Percentiles rank a stretch among this genome's conserved stretches.
Conservation (phyloP, 1,139 yeast species). For the Diutina neorugosa region DNA sequence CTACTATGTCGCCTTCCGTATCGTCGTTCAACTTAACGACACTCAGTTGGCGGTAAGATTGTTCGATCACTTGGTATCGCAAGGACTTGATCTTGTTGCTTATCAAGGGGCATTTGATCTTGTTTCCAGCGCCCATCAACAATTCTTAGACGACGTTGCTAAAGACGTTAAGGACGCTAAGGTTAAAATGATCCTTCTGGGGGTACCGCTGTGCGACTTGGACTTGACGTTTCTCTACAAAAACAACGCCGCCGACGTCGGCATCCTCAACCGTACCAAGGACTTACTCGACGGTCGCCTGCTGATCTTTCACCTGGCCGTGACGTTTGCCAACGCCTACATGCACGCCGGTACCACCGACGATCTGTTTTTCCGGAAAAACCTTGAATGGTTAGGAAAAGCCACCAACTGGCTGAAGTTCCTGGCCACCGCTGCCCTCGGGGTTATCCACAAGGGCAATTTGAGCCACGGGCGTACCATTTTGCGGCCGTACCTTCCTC, state of each 20-base stretch:
- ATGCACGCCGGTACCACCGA: slow-evolving; percentile 96
- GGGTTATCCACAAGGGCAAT: slow-evolving; percentile 94
- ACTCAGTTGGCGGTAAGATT: slow-evolving; percentile 53
- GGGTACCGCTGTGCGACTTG: slow-evolving; percentile 90
- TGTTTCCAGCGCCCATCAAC: slow-evolving; percentile 90
- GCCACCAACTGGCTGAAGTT: slow-evolving; percentile 98
- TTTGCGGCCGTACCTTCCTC: slow-evolving; percentile 81
- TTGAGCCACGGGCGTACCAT: slow-evolving; percentile 82
- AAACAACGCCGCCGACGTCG: slow-evolving; percentile 78
- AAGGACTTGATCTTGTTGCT: slow-evolving; percentile 42
- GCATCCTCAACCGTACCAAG: slow-evolving; percentile 74
- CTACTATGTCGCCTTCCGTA: slow-evolving; percentile 65
- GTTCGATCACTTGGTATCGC: slow-evolving; percentile 45
- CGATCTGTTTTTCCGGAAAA: slow-evolving; percentile 82
- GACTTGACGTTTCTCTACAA: slow-evolving; percentile 79
- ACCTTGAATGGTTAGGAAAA: slow-evolving; percentile 91
- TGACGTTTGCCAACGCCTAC: slow-evolving; percentile 88
- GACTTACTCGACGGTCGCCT: slow-evolving; percentile 79
- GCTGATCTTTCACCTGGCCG: slow-evolving; percentile 91
- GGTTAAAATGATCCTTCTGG: slow-evolving; percentile 65
- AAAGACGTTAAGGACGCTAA: slow-evolving; percentile 29
- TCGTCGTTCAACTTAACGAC: slow-evolving; percentile 82
- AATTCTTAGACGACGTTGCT: slow-evolving; percentile 56
- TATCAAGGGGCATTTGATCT: slow-evolving; percentile 94
- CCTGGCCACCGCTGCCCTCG: slow-evolving; percentile 95